Conservation (phyloP, 2,329 filamentous ascomycete genomes). For the Stagonosporopsis chrysanthemi region DNA sequence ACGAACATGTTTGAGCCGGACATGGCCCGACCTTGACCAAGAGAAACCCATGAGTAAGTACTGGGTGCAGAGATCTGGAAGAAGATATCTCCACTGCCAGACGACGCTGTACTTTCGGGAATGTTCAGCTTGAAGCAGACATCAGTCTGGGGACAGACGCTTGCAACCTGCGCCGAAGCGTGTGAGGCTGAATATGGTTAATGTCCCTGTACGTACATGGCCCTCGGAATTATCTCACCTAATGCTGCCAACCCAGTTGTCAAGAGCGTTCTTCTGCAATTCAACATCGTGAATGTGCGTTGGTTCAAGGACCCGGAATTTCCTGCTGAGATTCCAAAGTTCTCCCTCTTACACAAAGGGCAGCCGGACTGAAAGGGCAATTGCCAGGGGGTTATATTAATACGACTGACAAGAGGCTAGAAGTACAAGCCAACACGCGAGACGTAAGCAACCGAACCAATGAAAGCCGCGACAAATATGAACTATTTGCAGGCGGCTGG, state of each 20-base stretch:
- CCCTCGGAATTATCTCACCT: constrained; percentile 25
- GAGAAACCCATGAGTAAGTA: constrained; percentile 61
- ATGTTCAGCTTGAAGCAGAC: constrained; percentile 63
- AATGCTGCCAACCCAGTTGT: constrained; percentile 36
- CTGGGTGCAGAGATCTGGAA: constrained; percentile 64
- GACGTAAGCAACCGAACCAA: constrained; percentile 16
- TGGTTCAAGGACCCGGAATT: background rate
- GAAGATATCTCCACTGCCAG: constrained; percentile 63
- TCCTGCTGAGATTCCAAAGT: background rate
- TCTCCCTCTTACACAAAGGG: background rate
- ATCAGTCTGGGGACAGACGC: constrained; percentile 35
- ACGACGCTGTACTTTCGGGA: constrained; percentile 59
- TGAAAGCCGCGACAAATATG: background rate
- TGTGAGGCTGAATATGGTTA: constrained; percentile 36
- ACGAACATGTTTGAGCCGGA: constrained; percentile 65
- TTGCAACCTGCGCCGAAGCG: constrained; percentile 43
- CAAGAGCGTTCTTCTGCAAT: constrained; percentile 19
- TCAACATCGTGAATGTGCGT: constrained; percentile 22
- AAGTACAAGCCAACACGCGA: constrained; percentile 1
- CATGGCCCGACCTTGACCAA: constrained; percentile 65
- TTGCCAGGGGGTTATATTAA: constrained; percentile 15
- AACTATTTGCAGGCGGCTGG: constrained; percentile 4
- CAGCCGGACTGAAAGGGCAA: constrained; percentile 12
- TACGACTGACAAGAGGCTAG: constrained; percentile 12
- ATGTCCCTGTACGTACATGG: constrained; percentile 3